Base-by-base conservation (phyloP, 2,329 filamentous ascomycete genomes). In the Colletotrichum camelliae region DNA sequence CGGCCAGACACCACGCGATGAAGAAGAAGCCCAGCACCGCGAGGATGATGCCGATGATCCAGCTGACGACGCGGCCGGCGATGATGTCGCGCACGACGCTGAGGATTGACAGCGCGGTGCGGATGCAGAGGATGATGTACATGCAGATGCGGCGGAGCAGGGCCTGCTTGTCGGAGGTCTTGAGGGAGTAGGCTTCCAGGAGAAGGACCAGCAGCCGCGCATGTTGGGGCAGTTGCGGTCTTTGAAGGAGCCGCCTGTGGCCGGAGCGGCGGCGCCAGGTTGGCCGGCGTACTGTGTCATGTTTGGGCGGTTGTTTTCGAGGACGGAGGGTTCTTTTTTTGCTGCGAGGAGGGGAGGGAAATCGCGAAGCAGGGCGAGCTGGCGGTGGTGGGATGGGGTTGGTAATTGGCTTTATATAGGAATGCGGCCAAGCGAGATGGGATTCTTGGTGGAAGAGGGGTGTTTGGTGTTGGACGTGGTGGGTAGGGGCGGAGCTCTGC, bases 141-240 rank as follows among this genome's bases (percentile, higher is more conserved):
- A 76, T 76, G 71, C 71, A 76, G 24, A 74, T 35, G n/a, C 71
- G 71, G 4, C 74, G 74, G 29, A 66, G 24, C 39, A 75, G 60
- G 24, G 55, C 71, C 35, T 60, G 29, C 48, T 29, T 71, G 66
- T 75, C 74, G 21, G 74, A 29, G 12, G 71, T 62, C 31, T 71
- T 70, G 48, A 76, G 66, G 18, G 55, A 70, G 37, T 70, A 76
- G 15, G 71, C 71, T n/a, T 75, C 60, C 65, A 70, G 37, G 60
- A 70, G 66, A 76, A 76, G 31, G 65, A 55, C 71, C 71, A 75
- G 66, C 71, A 75, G 61, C 55, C 58, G 29, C 71, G 74, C 60
- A 74, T 74, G 58, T 75, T 71, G 62, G 66, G 71, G n/a, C 66
- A 67, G 35, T 61, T 57, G 29, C 65, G 65, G 52, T 67, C 60